A percentile compares a stretch with the other conserved stretches of the same genome.
Conservation (phyloP, 495 filamentous ascomycete genomes). For the Podospora tetraspora region DNA sequence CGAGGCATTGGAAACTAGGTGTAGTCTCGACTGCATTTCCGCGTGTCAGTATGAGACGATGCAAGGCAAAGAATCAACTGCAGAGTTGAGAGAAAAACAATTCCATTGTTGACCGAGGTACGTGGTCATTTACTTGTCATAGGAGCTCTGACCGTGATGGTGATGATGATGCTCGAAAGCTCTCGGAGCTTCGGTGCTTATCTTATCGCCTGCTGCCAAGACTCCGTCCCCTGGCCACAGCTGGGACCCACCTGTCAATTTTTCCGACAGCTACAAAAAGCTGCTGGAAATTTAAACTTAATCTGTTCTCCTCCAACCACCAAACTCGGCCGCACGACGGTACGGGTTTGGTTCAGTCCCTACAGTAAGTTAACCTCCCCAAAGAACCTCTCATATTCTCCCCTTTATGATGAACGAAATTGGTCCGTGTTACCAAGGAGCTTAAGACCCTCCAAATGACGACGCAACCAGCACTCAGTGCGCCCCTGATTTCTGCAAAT, state of each 20-base stretch:
- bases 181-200: conserved; percentile 29
- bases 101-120: not conserved
- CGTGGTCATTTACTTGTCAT: not conserved
- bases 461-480: conserved; percentile 71
- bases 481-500: conserved; percentile 62
- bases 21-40: conserved; percentile 38
- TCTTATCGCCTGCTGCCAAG: conserved; percentile 23
- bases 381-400: not conserved
- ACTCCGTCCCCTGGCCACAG: not conserved
- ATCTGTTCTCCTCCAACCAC: conserved; percentile 8
- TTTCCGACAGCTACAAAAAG: conserved; percentile 1
- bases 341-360: not conserved
- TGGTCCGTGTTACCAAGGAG: conserved; percentile 99
- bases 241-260: not conserved
- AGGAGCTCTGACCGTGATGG: conserved; percentile 1
- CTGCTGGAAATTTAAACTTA: conserved; percentile 12
- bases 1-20: conserved; percentile 31
- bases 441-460: conserved; percentile 92
- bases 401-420: conserved; percentile 76
- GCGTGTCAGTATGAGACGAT: not conserved
- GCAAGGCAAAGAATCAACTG: not conserved
- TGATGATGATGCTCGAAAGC: conserved; percentile 23
- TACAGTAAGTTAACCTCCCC: not conserved
- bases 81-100: not conserved
- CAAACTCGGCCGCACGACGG: not conserved